Percentiles rank a stretch among this genome's conserved stretches.
Evolutionary conservation across 2,329 filamentous ascomycete species (phyloP).

Genomic region (Endoconidiophora laricicola): DNA sequence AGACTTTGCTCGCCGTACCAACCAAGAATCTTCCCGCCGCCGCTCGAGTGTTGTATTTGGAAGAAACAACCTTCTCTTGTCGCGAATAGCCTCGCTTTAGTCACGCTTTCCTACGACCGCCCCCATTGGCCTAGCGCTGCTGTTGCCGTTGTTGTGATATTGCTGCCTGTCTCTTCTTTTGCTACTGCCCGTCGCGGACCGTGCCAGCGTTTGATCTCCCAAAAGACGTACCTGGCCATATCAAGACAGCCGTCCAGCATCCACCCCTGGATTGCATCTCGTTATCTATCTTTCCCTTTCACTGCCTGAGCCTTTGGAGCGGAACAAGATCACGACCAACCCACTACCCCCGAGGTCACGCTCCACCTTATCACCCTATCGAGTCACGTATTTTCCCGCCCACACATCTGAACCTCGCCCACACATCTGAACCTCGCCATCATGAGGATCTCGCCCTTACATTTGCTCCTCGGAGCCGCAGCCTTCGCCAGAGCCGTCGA

Average conservation of each 20-base stretch:
- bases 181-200: too few relatives aligned
- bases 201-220: too few relatives aligned
- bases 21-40: background rate
- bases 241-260: too few relatives aligned
- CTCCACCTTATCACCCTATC: too few relatives aligned
- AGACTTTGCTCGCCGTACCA: background rate
- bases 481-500: conserved; percentile 20
- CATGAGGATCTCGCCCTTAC: conserved; percentile 30
- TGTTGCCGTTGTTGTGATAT: conserved; percentile 13
- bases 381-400: background rate
- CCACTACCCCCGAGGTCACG: background rate
- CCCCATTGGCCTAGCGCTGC: too few relatives aligned
- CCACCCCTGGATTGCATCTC: too few relatives aligned
- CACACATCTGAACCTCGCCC: conserved; percentile 8
- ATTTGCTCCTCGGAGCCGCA: conserved; percentile 31
- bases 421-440: conserved; percentile 10
- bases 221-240: too few relatives aligned
- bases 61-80: background rate
- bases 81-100: too few relatives aligned
- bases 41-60: too few relatives aligned
- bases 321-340: background rate
- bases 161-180: background rate
- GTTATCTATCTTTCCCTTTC: too few relatives aligned
- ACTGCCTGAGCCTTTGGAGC: too few relatives aligned
- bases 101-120: too few relatives aligned